Evolutionary conservation across 1,284 basidiomycete species (phyloP).

Genomic region (Papiliotrema laurentii): DNA sequence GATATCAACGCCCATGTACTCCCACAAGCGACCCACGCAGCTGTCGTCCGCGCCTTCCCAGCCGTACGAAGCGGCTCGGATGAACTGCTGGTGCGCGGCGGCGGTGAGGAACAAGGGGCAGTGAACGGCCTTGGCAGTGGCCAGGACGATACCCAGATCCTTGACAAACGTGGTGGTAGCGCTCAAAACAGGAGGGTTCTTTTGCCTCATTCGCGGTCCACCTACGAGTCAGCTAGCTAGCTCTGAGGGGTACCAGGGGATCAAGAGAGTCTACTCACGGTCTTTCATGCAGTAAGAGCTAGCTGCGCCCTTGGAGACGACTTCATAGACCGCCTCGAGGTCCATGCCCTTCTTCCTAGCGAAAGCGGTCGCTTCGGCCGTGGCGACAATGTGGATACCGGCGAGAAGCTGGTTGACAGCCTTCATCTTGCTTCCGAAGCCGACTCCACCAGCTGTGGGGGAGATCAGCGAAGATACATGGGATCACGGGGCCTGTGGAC

Average conservation of each 20-base stretch:
- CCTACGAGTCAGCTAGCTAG: constrained; percentile 12
- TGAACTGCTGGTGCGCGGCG: constrained; percentile 32
- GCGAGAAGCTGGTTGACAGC: constrained; percentile 42
- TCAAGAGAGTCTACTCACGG: constrained; percentile 18
- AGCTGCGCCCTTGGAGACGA: constrained; percentile 38
- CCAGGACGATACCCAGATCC: constrained; percentile 31
- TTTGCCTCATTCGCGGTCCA: constrained; percentile 29
- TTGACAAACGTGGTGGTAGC: constrained; percentile 30
- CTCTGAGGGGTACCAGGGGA: neutral
- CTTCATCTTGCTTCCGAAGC: constrained; percentile 30
- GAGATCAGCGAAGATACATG: neutral
- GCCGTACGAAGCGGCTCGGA: constrained; percentile 18
- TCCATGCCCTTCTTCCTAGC: constrained; percentile 43
- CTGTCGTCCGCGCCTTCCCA: constrained; percentile 32
- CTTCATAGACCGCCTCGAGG: constrained; percentile 31
- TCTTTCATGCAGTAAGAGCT: constrained; percentile 39
- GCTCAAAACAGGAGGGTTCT: constrained; percentile 18
- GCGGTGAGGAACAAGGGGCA: constrained; percentile 35
- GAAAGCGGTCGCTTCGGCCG: constrained; percentile 45
- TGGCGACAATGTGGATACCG: constrained; percentile 40
- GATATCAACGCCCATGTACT: constrained; percentile 11
- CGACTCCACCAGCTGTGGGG: constrained; percentile 23
- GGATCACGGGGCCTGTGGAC: neutral
- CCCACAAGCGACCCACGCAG: constrained; percentile 30
- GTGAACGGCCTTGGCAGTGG: constrained; percentile 28